Percentiles rank a stretch among this genome's conserved stretches.
Conservation (phyloP, 164 flowering plant genomes). For the Dillenia turbinata region DNA sequence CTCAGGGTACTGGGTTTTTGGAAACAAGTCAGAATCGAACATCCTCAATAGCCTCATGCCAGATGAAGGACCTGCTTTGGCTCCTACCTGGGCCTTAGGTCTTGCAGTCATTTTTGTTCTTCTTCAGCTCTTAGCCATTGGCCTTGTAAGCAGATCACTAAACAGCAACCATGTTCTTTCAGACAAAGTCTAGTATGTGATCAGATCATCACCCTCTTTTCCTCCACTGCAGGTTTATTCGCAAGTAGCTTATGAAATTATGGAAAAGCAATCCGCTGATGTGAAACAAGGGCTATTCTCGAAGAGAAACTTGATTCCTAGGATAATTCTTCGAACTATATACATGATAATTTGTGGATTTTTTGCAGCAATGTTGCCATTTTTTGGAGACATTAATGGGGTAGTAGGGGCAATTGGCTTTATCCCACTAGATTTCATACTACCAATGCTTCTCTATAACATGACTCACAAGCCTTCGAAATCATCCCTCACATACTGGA, state of each 20-base stretch:
- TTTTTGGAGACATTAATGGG: slow-evolving; percentile 90
- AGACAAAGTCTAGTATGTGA: too few relatives aligned
- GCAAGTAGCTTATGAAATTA: slow-evolving; percentile 96
- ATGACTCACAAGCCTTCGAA: slow-evolving; percentile 69
- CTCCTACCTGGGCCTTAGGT: slow-evolving; percentile 78
- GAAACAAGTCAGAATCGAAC: slow-evolving; percentile 67
- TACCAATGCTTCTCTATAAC: slow-evolving; percentile 95
- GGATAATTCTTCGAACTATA: slow-evolving; percentile 67
- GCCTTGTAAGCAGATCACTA: slow-evolving; percentile 52
- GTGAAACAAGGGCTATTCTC: slow-evolving; percentile 80
- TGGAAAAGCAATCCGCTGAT: slow-evolving; percentile 88
- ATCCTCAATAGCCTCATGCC: slow-evolving; percentile 77
- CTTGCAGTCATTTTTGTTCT: slow-evolving; percentile 75
- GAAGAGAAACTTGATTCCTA: slow-evolving; percentile 67
- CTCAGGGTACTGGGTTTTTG: slow-evolving; percentile 89
- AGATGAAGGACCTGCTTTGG: slow-evolving; percentile 80
- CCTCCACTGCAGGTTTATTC: slow-evolving; percentile 67
- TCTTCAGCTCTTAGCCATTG: slow-evolving; percentile 91
- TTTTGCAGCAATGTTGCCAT: slow-evolving; percentile 96
- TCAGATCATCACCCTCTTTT: too few relatives aligned
- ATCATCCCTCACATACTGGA: slow-evolving; percentile 47
- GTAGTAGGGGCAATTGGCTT: slow-evolving; percentile 92
- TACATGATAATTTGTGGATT: slow-evolving; percentile 82
- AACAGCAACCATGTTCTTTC: too few relatives aligned
- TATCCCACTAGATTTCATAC: slow-evolving; percentile 90